phyloP scores from a whole-genome alignment of 2,329 filamentous ascomycete species.

The Trichoderma koningii region DNA sequence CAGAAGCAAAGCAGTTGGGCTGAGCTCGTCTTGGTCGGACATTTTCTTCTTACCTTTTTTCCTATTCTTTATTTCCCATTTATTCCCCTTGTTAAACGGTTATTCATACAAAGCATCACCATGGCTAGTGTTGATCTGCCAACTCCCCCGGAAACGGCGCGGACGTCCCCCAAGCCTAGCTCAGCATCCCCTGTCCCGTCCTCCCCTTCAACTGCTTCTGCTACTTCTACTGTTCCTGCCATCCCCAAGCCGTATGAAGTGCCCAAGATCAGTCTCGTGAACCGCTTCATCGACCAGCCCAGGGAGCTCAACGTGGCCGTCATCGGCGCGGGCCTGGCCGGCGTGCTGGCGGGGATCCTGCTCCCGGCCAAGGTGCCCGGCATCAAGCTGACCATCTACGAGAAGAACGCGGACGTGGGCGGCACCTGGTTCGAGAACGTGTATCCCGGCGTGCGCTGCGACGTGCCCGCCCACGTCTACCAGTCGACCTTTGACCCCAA shows the following conservation, averaged over 20 bases:
- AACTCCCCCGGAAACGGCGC: conserved; percentile 19
- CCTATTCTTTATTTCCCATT: no score
- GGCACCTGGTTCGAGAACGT: conserved; percentile 58
- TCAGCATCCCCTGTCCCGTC: neutral
- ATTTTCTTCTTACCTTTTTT: no score
- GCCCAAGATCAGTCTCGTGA: conserved; percentile 29
- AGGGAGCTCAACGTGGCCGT: conserved; percentile 41
- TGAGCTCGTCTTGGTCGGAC: no score
- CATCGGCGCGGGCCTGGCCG: conserved; percentile 43
- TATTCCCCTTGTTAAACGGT: no score
- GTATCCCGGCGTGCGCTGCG: conserved; percentile 68
- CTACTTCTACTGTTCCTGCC: neutral
- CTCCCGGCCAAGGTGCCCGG: conserved; percentile 69
- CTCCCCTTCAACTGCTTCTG: no score
- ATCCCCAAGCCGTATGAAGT: conserved; percentile 22
- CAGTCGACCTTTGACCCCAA: conserved; percentile 70
- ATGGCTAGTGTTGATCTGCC: conserved; percentile 23
- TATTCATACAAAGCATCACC: neutral
- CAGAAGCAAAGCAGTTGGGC: neutral
- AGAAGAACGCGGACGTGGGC: conserved; percentile 67
- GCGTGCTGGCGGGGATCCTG: conserved; percentile 60
- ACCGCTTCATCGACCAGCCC: conserved; percentile 42
- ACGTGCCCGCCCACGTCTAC: conserved; percentile 70
- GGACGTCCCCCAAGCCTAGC: conserved; percentile 18
- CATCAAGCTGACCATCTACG: conserved; percentile 65